Percentiles rank a stretch among this genome's conserved stretches.
phyloP scores from a whole-genome alignment of 2,329 filamentous ascomycete species.

The Calonectria honghensis region DNA sequence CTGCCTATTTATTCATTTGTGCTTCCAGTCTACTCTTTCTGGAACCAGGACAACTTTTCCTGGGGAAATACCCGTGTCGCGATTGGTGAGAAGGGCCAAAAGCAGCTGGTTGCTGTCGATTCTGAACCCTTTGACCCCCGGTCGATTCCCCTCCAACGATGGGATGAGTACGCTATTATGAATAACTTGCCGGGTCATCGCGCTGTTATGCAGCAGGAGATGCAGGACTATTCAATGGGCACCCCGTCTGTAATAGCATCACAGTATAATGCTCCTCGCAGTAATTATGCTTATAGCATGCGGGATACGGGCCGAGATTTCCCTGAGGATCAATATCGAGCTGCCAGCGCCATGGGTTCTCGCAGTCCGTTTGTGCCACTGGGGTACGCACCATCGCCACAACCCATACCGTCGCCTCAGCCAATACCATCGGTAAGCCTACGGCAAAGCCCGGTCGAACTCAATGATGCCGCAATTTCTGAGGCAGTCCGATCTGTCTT shows the following conservation, averaged over 20 bases:
- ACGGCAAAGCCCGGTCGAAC: conserved; percentile 76
- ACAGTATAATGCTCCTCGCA: conserved; percentile 6
- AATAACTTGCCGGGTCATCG: conserved; percentile 95
- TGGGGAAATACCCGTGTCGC: conserved; percentile 99
- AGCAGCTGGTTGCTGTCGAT: conserved; percentile 89
- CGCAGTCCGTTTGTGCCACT: conserved; percentile 79
- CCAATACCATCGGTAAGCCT: conserved; percentile 73
- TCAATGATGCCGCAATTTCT: conserved; percentile 87
- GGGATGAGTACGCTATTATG: conserved; percentile 93
- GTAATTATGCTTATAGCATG: conserved; percentile 14
- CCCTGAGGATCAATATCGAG: conserved; percentile 14
- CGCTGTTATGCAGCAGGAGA: conserved; percentile 78
- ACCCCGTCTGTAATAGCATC: conserved; percentile 7
- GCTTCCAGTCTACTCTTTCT: conserved; percentile 97
- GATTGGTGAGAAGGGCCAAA: conserved; percentile 92
- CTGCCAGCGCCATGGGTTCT: neutral
- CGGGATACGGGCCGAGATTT: conserved; percentile 4
- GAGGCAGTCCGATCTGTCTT: conserved; percentile 90
- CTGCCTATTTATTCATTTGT: conserved; percentile 95
- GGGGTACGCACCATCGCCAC: conserved; percentile 88
- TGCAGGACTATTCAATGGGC: conserved; percentile 88
- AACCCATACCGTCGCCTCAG: conserved; percentile 60
- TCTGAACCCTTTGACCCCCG: conserved; percentile 92
- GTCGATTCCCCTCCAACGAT: conserved; percentile 93
- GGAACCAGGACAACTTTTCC: conserved; percentile 99